Conservation (phyloP, 495 filamentous ascomycete species). For the Tuber borchii region DNA sequence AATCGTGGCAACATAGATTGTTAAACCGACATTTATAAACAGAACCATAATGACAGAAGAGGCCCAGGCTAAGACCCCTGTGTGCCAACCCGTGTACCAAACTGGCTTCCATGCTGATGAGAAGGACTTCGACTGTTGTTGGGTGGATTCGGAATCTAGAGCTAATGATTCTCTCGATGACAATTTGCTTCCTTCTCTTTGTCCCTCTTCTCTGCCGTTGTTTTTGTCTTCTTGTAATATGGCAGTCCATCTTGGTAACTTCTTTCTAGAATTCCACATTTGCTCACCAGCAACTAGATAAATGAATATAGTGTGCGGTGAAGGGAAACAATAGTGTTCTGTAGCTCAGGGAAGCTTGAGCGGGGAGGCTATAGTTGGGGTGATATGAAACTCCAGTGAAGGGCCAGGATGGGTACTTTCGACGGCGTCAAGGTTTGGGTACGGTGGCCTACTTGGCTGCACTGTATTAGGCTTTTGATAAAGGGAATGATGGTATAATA, state of each 20-base stretch:
- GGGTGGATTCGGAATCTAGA: not conserved
- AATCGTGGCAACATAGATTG: not conserved
- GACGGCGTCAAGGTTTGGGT: no score
- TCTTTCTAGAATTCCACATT: not conserved
- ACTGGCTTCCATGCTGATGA: not conserved
- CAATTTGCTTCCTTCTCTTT: no score
- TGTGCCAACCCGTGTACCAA: conserved; percentile 4
- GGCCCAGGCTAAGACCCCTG: not conserved
- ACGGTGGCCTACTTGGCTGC: no score
- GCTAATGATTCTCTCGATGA: not conserved
- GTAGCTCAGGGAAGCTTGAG: not conserved
- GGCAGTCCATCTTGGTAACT: not conserved
- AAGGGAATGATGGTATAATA: no score
- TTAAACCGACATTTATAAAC: conserved; percentile 6
- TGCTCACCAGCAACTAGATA: not conserved
- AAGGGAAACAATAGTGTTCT: not conserved
- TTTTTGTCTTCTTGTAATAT: not conserved
- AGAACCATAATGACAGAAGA: not conserved
- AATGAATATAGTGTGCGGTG: not conserved
- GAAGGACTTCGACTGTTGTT: not conserved
- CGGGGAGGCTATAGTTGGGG: not conserved
- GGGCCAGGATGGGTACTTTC: not conserved
- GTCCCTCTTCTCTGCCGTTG: not conserved
- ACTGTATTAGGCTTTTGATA: no score
- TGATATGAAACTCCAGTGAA: not conserved